These are phyloP conservation scores for Andalucia godoyi DNA, from an alignment of 78 protist species.

Conservation along the genomic window DNA sequence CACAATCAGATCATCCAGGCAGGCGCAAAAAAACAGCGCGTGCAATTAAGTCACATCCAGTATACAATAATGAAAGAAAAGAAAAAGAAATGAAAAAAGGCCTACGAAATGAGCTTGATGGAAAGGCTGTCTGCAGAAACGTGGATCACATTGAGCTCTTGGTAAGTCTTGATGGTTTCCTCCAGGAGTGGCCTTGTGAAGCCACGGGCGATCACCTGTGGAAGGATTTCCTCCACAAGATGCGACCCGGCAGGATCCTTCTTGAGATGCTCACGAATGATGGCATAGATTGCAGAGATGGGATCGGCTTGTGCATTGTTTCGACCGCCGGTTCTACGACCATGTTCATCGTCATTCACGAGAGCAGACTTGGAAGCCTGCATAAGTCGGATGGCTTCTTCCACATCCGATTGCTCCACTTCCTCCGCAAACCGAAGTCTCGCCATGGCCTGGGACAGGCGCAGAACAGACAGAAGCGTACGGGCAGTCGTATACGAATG, in stretches of 20 bases:
- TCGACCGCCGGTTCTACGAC: background rate
- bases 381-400: slow-evolving; percentile 79
- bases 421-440: slow-evolving; percentile 33
- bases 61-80: too few relatives aligned
- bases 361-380: slow-evolving; percentile 44
- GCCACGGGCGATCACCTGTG: too few relatives aligned
- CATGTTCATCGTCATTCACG: background rate
- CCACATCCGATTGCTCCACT: slow-evolving; percentile 55
- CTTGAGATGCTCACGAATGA: too few relatives aligned
- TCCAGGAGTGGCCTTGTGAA: slow-evolving; percentile 2
- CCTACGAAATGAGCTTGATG: too few relatives aligned
- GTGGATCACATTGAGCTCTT: background rate
- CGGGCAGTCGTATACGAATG: slow-evolving; percentile 80
- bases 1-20: too few relatives aligned
- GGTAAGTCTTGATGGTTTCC: background rate
- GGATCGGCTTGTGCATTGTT: background rate
- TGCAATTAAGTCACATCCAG: too few relatives aligned
- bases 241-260: too few relatives aligned
- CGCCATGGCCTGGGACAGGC: slow-evolving; percentile 86
- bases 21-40: too few relatives aligned
- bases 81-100: too few relatives aligned
- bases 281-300: background rate
- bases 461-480: slow-evolving; percentile 83
- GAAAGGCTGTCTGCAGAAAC: too few relatives aligned
- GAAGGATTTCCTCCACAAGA: too few relatives aligned